phyloP scores from a whole-genome alignment of 1,139 yeast species.

The Pichia sp. region DNA sequence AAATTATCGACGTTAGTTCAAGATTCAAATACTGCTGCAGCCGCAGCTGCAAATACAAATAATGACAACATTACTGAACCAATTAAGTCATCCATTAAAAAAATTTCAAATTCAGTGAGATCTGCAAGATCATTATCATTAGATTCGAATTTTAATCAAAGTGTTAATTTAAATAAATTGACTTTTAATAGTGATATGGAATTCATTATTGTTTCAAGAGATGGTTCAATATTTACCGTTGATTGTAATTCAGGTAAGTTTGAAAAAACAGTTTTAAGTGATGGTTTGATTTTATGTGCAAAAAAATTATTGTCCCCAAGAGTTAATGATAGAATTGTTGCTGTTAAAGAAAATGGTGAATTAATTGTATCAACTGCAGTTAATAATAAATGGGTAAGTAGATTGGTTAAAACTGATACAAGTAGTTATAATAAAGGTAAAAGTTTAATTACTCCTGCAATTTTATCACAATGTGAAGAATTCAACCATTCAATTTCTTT shows the following conservation, averaged over 20 bases:
- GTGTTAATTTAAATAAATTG: constrained; percentile 19
- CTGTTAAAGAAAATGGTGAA: constrained; percentile 45
- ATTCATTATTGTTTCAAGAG: constrained; percentile 33
- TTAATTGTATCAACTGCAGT: constrained; percentile 58
- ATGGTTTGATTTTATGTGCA: constrained; percentile 40
- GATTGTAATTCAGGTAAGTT: constrained; percentile 44
- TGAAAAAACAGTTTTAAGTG: constrained; percentile 18
- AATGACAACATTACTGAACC: neutral
- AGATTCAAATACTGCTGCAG: neutral
- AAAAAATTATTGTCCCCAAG: constrained; percentile 61
- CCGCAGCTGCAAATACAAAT: neutral
- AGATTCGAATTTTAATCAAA: constrained; percentile 28
- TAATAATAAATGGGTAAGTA: constrained; percentile 60
- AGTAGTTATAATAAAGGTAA: constrained; percentile 40
- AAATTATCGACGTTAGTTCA: neutral
- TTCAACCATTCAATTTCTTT: neutral
- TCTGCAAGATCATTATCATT: constrained; percentile 23
- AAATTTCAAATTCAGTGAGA: neutral
- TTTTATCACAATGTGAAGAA: constrained; percentile 24
- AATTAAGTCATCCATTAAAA: neutral
- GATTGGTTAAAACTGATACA: constrained; percentile 43
- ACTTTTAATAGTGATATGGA: constrained; percentile 29
- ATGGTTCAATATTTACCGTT: constrained; percentile 43
- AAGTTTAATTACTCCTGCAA: constrained; percentile 33
- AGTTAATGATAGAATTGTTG: constrained; percentile 64